A percentile compares a stretch with the other conserved stretches of the same genome.
phyloP scores from a whole-genome alignment of 106 monocot species.

The Dioscorea zingiberensis region DNA sequence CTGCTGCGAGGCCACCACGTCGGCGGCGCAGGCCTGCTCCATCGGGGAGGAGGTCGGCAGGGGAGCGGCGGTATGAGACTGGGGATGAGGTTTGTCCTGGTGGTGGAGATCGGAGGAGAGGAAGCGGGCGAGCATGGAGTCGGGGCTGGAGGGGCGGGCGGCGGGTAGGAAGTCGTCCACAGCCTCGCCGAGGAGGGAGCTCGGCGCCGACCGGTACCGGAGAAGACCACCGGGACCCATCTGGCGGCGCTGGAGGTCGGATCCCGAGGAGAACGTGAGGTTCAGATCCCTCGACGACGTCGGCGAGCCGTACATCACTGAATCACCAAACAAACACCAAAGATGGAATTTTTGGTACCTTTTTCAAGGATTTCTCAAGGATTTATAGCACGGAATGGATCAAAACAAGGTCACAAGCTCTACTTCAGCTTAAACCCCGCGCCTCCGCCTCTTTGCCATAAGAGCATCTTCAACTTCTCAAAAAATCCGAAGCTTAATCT shows the following conservation, averaged over 20 bases:
- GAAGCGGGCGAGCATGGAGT: conserved; percentile 74
- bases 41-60: conserved; percentile 6
- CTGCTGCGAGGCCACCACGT: neutral
- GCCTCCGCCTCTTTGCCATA: conserved; percentile 29
- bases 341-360: too few species aligned
- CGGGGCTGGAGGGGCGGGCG: conserved; percentile 36
- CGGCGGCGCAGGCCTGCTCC: neutral
- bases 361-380: too few species aligned
- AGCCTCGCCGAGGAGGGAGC: conserved; percentile 57
- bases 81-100: conserved; percentile 14
- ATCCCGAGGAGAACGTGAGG: too few species aligned
- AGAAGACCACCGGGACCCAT: conserved; percentile 52
- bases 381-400: too few species aligned
- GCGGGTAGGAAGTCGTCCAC: conserved; percentile 64
- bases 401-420: too few species aligned
- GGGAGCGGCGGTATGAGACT: neutral
- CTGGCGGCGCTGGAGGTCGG: conserved; percentile 12
- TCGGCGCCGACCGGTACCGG: conserved; percentile 85
- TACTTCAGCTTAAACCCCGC: neutral
- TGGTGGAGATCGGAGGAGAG: conserved; percentile 45
- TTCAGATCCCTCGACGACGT: neutral
- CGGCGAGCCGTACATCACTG: conserved; percentile 66
- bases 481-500: too few species aligned
- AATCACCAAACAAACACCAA: too few species aligned
- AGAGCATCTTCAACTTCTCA: neutral